These are phyloP conservation scores for Lachnellula subtilissima DNA, from an alignment of 2,329 filamentous ascomycete species.

Conservation along the genomic window DNA sequence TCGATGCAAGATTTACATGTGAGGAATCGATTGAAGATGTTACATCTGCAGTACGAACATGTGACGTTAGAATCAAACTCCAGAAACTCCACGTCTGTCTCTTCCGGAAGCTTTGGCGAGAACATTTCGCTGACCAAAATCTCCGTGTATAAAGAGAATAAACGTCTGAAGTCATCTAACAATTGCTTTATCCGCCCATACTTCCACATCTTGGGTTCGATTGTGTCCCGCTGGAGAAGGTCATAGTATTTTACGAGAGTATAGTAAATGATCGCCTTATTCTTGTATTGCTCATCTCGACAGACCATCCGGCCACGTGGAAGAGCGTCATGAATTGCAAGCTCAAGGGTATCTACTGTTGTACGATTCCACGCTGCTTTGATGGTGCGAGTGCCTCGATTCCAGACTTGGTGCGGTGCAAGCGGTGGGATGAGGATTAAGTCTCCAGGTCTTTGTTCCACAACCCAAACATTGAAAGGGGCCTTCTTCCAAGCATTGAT, in stretches of 20 bases:
- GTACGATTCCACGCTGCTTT: slow-evolving; percentile 98
- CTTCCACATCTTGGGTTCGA: slow-evolving; percentile 39
- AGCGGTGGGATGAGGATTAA: slow-evolving; percentile 91
- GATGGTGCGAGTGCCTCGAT: slow-evolving; percentile 89
- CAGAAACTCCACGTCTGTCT: slow-evolving; percentile 68
- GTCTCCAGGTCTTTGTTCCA: slow-evolving; percentile 85
- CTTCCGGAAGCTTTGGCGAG: slow-evolving; percentile 53
- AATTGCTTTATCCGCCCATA: slow-evolving; percentile 57
- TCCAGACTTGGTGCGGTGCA: slow-evolving; percentile 97
- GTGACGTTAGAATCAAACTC: slow-evolving; percentile 88
- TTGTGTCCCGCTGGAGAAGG: slow-evolving; percentile 50
- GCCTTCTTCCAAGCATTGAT: slow-evolving; percentile 94
- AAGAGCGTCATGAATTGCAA: slow-evolving; percentile 81
- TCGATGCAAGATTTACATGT: slow-evolving; percentile 81
- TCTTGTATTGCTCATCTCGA: slow-evolving; percentile 97
- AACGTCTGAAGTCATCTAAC: slow-evolving; percentile 73
- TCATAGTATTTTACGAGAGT: slow-evolving; percentile 73
- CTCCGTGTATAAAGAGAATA: slow-evolving; percentile 73
- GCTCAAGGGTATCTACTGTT: slow-evolving; percentile 81
- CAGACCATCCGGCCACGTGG: slow-evolving; percentile 88
- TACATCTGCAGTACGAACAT: slow-evolving; percentile 91
- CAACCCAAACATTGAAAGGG: slow-evolving; percentile 86
- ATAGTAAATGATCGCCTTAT: slow-evolving; percentile 91
- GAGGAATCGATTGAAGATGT: slow-evolving; percentile 95
- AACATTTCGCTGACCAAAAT: slow-evolving; percentile 87